Conservation (phyloP, 164 flowering plant genomes). For the Magnolia kwangsiensis region DNA sequence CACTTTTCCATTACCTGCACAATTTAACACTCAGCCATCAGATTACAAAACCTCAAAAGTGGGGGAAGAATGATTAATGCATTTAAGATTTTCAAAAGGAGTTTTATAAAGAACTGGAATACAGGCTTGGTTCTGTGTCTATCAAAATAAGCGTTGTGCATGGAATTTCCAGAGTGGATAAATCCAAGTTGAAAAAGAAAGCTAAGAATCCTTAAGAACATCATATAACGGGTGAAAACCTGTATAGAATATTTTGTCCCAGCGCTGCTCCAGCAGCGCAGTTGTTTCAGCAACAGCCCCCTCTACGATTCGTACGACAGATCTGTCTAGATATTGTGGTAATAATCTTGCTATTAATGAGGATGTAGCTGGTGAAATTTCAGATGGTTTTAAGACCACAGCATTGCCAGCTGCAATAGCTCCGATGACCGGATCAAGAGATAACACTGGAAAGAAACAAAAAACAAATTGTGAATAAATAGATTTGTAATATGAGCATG, state of each 20-base stretch:
- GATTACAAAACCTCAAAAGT: not conserved
- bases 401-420: slow-evolving; percentile 83
- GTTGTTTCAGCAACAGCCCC: slow-evolving; percentile 51
- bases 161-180: not conserved
- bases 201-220: not conserved
- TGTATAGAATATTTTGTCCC: slow-evolving; percentile 65
- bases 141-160: not conserved
- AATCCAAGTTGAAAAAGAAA: not conserved
- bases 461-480: not conserved
- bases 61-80: not conserved
- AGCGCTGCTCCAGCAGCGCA: slow-evolving; percentile 47
- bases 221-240: slow-evolving; percentile 26
- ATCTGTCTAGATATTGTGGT: slow-evolving; percentile 38
- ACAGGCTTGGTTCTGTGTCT: not conserved
- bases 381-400: slow-evolving; percentile 69
- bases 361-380: slow-evolving; percentile 52
- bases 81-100: not conserved
- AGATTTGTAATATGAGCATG: not conserved
- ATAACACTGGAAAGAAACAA: slow-evolving; percentile 41
- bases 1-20: slow-evolving; percentile 69
- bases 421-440: slow-evolving; percentile 73
- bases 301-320: slow-evolving; percentile 46
- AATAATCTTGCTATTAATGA: slow-evolving; percentile 33
- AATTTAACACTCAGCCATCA: not conserved
- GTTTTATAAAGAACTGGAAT: not conserved